Base-by-base conservation (phyloP, 129 eudicot species). In the Tanacetum coccineum region DNA sequence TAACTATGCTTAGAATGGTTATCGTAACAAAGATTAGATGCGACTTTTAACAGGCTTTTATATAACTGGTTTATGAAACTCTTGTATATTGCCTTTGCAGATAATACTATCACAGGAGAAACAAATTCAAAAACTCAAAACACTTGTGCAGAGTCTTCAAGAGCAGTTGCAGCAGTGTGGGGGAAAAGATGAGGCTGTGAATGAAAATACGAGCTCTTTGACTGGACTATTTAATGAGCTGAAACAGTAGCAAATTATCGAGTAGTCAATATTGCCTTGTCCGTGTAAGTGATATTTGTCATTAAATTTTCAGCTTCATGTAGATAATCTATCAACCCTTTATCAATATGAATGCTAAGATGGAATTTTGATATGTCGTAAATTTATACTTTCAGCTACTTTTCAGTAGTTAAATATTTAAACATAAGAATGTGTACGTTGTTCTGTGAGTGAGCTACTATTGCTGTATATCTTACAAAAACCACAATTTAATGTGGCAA, bases 101-200 rank as follows among this genome's bases (percentile, higher is more conserved):
- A 79, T 83, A 50, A 79, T 83, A 50, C 39, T 83, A 70, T 73
- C 84, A 44, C 82, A 83, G 68, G 88, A 83, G 70, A 79, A 76
- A 66, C 80, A 62, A 63, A 83, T 83, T 9, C 79, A 53, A 57
- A 79, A 75, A 72, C 81, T 83, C 18, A 72, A 76, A 59, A 81
- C 74, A 70, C 82, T 79, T 18, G 87, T 79, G 54, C 81, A 71
- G 59, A 68, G 64, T 69, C 84, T 83, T 54, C 59, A 77, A 75
- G 74, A 76, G 72, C 82, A 80, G 77, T 66, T 83, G 75, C 50
- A 53, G 58, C 68, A 63, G 71, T 83, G 88, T 70, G 75, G 56
- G 57, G 59, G 65, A 51, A 76, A 50, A 40, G 75, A 70, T 39
- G 83, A 63, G 50, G 26, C 61, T 58, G 69, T 62, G 47, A 74